Percentiles rank a stretch among this genome's conserved stretches.
Evolutionary conservation across 495 filamentous ascomycete species (phyloP).

Genomic region (Lasiosphaeria hispida): DNA sequence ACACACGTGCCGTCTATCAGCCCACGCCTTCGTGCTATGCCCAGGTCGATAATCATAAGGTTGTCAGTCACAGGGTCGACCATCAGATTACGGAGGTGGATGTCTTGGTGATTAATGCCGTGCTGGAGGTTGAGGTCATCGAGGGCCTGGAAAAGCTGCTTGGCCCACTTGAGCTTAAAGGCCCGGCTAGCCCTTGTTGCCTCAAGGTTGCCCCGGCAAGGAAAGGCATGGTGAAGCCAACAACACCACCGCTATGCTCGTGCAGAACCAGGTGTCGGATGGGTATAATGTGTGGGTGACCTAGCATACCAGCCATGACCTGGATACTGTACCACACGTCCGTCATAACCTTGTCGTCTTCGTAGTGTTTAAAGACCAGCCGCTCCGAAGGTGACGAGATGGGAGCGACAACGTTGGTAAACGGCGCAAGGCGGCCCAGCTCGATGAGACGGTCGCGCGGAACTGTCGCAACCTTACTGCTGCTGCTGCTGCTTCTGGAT

Average conservation of each 20-base stretch:
- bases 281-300: conserved; percentile 3
- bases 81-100: conserved; percentile 7
- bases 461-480: background rate
- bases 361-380: conserved; percentile 9
- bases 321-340: background rate
- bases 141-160: conserved; percentile 10
- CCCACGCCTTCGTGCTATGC: background rate
- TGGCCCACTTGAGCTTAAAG: conserved; percentile 12
- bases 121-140: conserved; percentile 13
- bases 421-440: background rate
- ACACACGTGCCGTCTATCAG: background rate
- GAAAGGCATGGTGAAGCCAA: conserved; percentile 3
- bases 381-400: conserved; percentile 1
- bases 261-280: conserved; percentile 3
- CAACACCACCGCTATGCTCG: background rate
- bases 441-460: conserved; percentile 5
- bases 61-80: conserved; percentile 13
- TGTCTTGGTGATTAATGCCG: conserved; percentile 10
- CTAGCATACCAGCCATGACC: background rate
- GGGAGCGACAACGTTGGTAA: conserved; percentile 1
- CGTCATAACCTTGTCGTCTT: background rate
- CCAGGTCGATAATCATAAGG: conserved; percentile 7
- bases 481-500: too few species aligned
- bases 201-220: background rate
- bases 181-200: background rate